Percentiles rank a stretch among this genome's conserved stretches.
These are phyloP conservation scores for Talaromyces rugulosus DNA, from an alignment of 2,329 filamentous ascomycete species.

Conservation along the genomic window DNA sequence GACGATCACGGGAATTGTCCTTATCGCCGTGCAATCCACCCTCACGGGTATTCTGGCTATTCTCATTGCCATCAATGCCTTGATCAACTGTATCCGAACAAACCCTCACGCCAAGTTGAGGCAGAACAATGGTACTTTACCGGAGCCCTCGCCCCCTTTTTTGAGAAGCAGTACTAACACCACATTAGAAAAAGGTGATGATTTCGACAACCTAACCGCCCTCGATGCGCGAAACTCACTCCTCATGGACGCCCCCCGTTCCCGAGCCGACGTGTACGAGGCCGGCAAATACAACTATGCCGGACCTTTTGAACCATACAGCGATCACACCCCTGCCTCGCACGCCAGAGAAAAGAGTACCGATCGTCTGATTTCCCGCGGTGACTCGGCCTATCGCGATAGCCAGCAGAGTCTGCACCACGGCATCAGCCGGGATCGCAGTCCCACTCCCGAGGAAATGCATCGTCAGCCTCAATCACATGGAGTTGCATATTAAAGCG, in stretches of 20 bases:
- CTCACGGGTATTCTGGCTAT: slow-evolving; percentile 80
- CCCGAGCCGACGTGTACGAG: slow-evolving; percentile 19
- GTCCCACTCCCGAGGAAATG: slow-evolving; percentile 29
- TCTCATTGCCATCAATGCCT: slow-evolving; percentile 81
- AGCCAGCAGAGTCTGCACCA: slow-evolving; percentile 17
- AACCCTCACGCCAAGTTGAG: slow-evolving; percentile 86
- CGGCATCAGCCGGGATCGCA: slow-evolving; percentile 23
- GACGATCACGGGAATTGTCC: slow-evolving; percentile 86
- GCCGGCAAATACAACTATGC: slow-evolving; percentile 40
- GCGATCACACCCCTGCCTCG: slow-evolving; percentile 23
- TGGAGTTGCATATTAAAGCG: slow-evolving; percentile 28
- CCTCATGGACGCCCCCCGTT: slow-evolving; percentile 12
- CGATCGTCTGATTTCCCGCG: slow-evolving; percentile 27
- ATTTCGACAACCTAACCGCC: slow-evolving; percentile 78
- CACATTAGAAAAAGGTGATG: slow-evolving; percentile 65
- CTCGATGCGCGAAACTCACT: slow-evolving; percentile 77
- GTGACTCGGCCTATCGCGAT: slow-evolving; percentile 22
- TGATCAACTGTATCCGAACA: slow-evolving; percentile 75
- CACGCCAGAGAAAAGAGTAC: slow-evolving; percentile 25
- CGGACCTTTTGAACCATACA: slow-evolving; percentile 37
- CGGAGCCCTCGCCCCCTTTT: neutral
- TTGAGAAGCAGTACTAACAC: neutral
- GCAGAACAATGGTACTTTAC: slow-evolving; percentile 77
- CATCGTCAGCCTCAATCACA: slow-evolving; percentile 26
- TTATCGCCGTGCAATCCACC: slow-evolving; percentile 85